Evolutionary conservation across 2,329 filamentous ascomycete genomes (phyloP), one percentile per base, ranked within the genome.

Genomic region (Akanthomyces uredinophilus): DNA sequence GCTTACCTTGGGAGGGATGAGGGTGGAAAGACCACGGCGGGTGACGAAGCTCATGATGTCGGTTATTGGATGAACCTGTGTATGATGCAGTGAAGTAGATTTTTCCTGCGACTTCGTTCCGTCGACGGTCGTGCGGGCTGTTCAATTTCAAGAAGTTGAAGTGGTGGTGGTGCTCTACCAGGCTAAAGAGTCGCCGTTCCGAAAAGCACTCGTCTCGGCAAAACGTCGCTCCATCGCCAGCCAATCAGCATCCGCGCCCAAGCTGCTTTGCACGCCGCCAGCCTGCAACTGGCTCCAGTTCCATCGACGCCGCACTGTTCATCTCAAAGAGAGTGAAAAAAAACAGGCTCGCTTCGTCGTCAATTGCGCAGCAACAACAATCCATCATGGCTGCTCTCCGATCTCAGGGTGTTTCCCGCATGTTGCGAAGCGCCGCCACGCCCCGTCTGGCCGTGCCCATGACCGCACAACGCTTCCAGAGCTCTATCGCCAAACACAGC

Each of bases 1-100:
- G 70, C 83, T 71, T 83, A 96, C 94, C 92, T 99, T 99, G 75
- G 96, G 95, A 72, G 96, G 96, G 74, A 99, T 97, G 79, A 99
- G 89, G 84, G 96, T 96, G 77, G 95, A 98, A 76, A 97, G 89
- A 85, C 87, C 90, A 82, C 93, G 88, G 81, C 90, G 91, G 75
- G 88, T 86, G 75, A 96, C 85, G 87, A 88, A 95, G 85, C 92
- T 96, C 93, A 96, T 97, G 80, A 81, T 91, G 84, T 77, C 73
- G 73, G 73, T 68, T 66, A 67, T 67, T 69, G 63, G 65, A 66
- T 68, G 62, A 70, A 67, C 69, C 68, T 66, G 63, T 66, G 61
- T 52, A 51, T 22, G 20, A 43, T 37, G 41, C 58, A 61, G 20
- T 54, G 44, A 20, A 37, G 14, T 53, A 6, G 2, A 39, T 6